These are phyloP conservation scores for Solanum hybrid DNA, from an alignment of 305 asterid species.

Conservation along the genomic window DNA sequence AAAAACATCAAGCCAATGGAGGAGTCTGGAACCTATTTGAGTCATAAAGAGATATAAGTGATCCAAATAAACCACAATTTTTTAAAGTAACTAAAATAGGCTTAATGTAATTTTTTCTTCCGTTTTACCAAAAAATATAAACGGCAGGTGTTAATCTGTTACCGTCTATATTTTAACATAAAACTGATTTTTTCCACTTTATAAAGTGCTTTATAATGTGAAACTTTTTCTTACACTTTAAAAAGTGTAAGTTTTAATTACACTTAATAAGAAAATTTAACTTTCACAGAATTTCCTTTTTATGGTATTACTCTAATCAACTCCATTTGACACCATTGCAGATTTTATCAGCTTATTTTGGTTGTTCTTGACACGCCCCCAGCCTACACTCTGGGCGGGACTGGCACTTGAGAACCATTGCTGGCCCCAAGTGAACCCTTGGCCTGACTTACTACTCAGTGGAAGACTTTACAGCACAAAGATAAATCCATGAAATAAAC, in stretches of 20 bases:
- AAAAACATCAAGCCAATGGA: neutral
- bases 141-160: neutral
- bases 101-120: neutral
- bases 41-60: no score
- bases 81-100: neutral
- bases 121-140: neutral
- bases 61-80: no score
- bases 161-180: neutral
- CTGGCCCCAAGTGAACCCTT: no score
- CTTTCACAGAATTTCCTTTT: neutral
- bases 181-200: no score
- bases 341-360: neutral
- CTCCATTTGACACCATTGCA: neutral
- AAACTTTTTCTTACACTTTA: neutral
- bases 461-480: no score
- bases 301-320: neutral
- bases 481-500: no score
- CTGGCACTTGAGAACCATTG: no score
- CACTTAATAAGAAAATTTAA: no score
- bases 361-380: no score
- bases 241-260: neutral
- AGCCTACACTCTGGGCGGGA: no score
- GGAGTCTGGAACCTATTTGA: neutral
- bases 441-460: no score
- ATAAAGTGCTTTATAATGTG: no score